Evolutionary conservation across 2,329 filamentous ascomycete genomes (phyloP), one percentile per base, ranked within the genome.

Genomic region (Cercospora brassicicola): DNA sequence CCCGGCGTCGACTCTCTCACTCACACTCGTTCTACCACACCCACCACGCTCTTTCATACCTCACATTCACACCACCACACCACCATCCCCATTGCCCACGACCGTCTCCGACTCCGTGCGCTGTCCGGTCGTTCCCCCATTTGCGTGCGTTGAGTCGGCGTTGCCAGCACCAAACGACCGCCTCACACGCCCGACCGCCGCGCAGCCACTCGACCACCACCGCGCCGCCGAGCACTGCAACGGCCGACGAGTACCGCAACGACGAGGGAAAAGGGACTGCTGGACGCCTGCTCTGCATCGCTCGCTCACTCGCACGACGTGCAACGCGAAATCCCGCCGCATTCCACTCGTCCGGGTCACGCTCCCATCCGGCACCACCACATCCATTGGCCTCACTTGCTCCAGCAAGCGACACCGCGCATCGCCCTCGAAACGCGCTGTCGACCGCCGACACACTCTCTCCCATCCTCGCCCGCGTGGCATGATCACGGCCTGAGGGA

Each of bases 401-500:
- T 57, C 65, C 57, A 51, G 59, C 59, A 62, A 67, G 59, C 67
- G 57, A 66, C 57, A 53, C 56, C 45, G 45, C 42, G n/a, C 23
- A 30, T 31, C 48, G 48, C n/a, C 57, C 45, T 36, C 36, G 62
- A 59, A 59, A 48, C 42, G 28, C 63, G 39, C 62, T 20, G 28
- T 18, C 57, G 48, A 62, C 57, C 33, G 45, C 55, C 39, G 61
- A 51, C 13, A 42, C 23, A 51, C 20, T 23, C 53, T 30, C 48
- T 62, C 65, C 45, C 45, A 23, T 20, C 45, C 18, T 20, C 45
- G 56, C 55, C 36, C 23, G 56, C 39, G 63, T 59, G 63, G 63
- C 63, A 65, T 65, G 59, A 23, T 53, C n/a, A 31, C 59, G 59
- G 56, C 55, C 53, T 65, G 66, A 68, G 60, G 66, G 57, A 51